Base-by-base conservation (phyloP, 2,329 filamentous ascomycete genomes). In the Acrodontium crateriforme region DNA sequence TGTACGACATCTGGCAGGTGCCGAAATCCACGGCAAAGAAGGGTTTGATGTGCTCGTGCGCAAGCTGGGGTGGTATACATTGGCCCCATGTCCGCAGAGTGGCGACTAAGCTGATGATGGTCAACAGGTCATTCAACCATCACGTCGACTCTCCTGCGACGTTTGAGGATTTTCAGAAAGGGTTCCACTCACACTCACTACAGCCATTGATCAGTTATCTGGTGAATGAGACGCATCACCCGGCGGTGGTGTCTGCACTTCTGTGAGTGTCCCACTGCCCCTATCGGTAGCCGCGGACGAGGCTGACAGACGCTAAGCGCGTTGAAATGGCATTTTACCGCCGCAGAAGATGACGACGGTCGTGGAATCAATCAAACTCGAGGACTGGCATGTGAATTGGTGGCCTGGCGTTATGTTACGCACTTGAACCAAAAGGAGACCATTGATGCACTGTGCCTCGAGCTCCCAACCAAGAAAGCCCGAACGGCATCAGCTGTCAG, bases 381-480 rank as follows among this genome's bases (percentile, higher is more conserved):
- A 29, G 77, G 76, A 12, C 70, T 72, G 46, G 78, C 77, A 16
- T 85, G 79, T 46, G 80, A 87, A 56, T 78, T 83, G 36, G 77
- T 83, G 9, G 80, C 80, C 19, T 84, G 78, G 76, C 69, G 79
- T 20, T 82, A 83, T 41, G 60, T 85, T 18, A 72, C 71, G 10
- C 71, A 71, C 30, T 59, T 84, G 17, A 75, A 74, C 2, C 77
- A 83, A 46, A 62, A 71, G 14, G 79, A 85, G 43, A 74, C 74
- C 6, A 74, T 87, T 15, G 72, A 82, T 30, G 80, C 66, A 43
- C 77, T 81, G 30, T 66, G 84, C 18, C 76, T 75, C 40, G 78
- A 85, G 49, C 69, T 85, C 24, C 74, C 76, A 4, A 10, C 18
- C 4, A 23, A 24, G 12, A 16, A n/a, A n/a, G n/a, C n/a, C n/a